Evolutionary conservation across 2,329 filamentous ascomycete genomes (phyloP), one percentile per base, ranked within the genome.

Genomic region (Verticillium nonalfalfae): DNA sequence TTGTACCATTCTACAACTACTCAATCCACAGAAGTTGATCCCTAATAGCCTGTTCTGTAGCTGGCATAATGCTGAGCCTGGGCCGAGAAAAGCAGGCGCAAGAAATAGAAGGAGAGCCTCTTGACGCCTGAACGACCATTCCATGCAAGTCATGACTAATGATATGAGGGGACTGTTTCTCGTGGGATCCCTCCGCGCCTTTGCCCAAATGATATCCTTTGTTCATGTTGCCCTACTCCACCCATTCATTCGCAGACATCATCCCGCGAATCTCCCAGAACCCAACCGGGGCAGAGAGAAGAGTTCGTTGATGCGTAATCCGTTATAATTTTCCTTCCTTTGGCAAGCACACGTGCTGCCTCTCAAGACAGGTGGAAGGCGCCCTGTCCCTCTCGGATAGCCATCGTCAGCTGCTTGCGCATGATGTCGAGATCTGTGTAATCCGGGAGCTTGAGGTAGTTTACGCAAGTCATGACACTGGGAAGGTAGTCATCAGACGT

Each of bases 391-490:
- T 99, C 96, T 74, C 87, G 90, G 73, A 97, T 96, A 33, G 95
- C 96, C 66, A 89, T 89, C 66, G 85, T 87, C 60, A 99, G 81
- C 74, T 91, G 91, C 72, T 89, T 85, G 70, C 84, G 88, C 76
- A 99, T 86, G 59, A 89, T 82, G 1, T 91, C 85, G 64, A 96
- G 78, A 67, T 80, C 87, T 67, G 88, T 94, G 76, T 99, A 99
- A 75, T 99, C 92, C 21, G 95, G 95, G 71, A 99, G 84, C 78
- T 99, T 99, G 70, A 99, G 86, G 74, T 99, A 99, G 76, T 99
- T 99, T 76, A 97, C 95, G 74, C 96, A 99, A 11, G 96, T 99
- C 96, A 99, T 99, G 74, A 99, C 96, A 73, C 93, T 98, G 13
- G 96, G 95, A n/a, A 99, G 84, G 71, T 98, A 99, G 78, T 99